Conservation (phyloP, 2,329 filamentous ascomycete species). For the Hypoxylon sp. region DNA sequence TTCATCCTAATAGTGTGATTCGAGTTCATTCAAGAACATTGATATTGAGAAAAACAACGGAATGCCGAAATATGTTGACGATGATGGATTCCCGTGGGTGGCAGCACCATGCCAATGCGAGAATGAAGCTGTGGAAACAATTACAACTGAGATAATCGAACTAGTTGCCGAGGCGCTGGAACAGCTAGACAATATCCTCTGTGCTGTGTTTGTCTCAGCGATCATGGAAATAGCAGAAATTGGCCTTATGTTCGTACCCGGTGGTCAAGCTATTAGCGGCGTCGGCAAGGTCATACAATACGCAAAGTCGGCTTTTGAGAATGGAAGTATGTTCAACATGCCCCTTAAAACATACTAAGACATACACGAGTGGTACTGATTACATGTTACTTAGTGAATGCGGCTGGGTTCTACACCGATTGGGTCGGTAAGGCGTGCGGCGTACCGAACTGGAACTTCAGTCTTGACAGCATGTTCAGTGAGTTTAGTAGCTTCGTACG, state of each 20-base stretch:
- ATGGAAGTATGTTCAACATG: not conserved
- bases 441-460: not conserved
- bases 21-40: not conserved
- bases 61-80: not conserved
- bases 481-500: not conserved
- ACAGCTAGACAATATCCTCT: not conserved
- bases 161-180: not conserved
- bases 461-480: not conserved
- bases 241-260: not conserved
- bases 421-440: not conserved
- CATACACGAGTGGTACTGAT: not conserved
- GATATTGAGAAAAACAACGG: not conserved
- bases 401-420: not conserved
- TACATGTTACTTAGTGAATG: not conserved
- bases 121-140: not conserved
- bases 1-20: not conserved
- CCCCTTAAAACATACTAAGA: not conserved
- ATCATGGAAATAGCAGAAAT: not conserved
- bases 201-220: not conserved
- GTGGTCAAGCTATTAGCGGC: not conserved
- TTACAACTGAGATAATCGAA: not conserved
- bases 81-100: not conserved
- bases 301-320: not conserved
- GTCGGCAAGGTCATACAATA: not conserved
- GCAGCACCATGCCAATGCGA: not conserved